Base-by-base conservation (phyloP, 2,329 filamentous ascomycete genomes). In the Aureobasidium sp. region DNA sequence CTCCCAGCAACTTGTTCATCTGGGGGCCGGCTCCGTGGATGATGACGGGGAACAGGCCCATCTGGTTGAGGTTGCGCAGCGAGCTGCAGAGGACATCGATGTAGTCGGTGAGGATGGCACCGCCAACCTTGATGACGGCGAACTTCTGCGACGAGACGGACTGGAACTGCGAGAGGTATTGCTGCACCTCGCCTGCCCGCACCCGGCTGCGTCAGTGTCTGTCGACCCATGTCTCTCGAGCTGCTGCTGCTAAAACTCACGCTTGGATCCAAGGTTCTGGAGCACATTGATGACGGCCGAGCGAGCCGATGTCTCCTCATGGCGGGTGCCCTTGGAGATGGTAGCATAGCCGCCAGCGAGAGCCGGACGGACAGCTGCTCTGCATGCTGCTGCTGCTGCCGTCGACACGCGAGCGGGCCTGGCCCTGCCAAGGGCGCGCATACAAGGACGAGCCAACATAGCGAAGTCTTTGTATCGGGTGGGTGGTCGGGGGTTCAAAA, bases 91-190 rank as follows among this genome's bases (percentile, higher is more conserved):
- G 85, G 70, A 92, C 91, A 74, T 96, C 89, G 62, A 97, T 83
- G 76, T 97, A 89, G 73, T 97, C 92, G 64, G 91, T 96, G 70
- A 99, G 84, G 71, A 97, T 97, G 66, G 93, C 94, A 65, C 93
- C 94, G 65, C 93, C 94, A 62, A 97, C 93, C 81, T 99, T 99
- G 77, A 99, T 96, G 53, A 99, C 93, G 68, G 92, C 93, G 75
- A 97, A 99, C 73, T 96, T 91, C 79, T 97, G 92, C 39, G 91
- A 96, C 48, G 91, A 94, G 65, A 97, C 92, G 37, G 92, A 96
- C 68, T 89, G 94, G 82, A 99, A 99, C 75, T 97, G 91, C 68
- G 92, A 94, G 64, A 97, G 87, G 77, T 97, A 97, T 77, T 97
- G 93, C 80, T 97, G 90, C 66, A 95, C 91, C 79, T 99, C 60